Percentiles rank a stretch among this genome's conserved stretches.
Conservation (phyloP, 306 rosid species). For the Citrullus amarus region DNA sequence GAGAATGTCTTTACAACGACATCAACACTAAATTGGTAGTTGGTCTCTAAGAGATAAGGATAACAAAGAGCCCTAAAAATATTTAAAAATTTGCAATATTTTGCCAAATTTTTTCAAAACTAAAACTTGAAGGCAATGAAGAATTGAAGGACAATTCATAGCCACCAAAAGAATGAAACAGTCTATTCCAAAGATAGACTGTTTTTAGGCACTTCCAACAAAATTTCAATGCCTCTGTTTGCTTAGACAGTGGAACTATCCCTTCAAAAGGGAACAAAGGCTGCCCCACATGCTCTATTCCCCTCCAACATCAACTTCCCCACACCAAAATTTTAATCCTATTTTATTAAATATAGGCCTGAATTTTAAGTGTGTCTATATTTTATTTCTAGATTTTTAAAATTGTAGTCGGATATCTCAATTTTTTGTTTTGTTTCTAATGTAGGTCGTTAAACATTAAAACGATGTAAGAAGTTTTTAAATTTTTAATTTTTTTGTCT, state of each 20-base stretch:
- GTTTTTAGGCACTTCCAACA: background rate
- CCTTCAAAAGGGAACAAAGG: background rate
- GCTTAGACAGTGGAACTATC: background rate
- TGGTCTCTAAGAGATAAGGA: background rate
- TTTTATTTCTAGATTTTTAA: too few relatives aligned
- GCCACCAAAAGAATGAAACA: background rate
- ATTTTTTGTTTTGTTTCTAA: too few relatives aligned
- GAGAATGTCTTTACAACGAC: background rate
- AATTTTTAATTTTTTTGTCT: too few relatives aligned
- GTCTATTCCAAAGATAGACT: background rate
- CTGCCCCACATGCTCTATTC: background rate
- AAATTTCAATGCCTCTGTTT: background rate
- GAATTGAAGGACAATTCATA: background rate
- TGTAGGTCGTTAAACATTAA: too few relatives aligned
- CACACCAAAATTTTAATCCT: too few relatives aligned
- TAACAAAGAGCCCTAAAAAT: background rate
- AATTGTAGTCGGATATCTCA: too few relatives aligned
- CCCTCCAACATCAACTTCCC: background rate
- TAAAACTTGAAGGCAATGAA: background rate
- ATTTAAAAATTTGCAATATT: too few relatives aligned
- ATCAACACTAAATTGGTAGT: too few relatives aligned
- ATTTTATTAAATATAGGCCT: too few relatives aligned
- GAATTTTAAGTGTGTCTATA: too few relatives aligned
- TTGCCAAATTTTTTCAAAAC: background rate
- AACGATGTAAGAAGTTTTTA: too few relatives aligned